Conservation (phyloP, 2,329 filamentous ascomycete species). For the Microcyclosporella mali region DNA sequence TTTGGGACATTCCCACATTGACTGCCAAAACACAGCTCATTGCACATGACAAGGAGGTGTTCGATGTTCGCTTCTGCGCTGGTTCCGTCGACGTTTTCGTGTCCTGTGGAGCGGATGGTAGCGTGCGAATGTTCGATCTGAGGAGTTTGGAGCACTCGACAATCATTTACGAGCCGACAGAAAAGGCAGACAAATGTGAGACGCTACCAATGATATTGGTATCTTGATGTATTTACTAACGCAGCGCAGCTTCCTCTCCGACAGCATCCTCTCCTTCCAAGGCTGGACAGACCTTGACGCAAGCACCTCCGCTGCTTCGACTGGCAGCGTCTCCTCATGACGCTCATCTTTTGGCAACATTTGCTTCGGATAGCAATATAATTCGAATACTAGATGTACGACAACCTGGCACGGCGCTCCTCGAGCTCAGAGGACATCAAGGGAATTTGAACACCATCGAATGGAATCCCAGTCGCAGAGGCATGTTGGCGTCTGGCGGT, state of each 20-base stretch:
- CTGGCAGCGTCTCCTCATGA: constrained; percentile 91
- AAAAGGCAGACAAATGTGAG: constrained; percentile 60
- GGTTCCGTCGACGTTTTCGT: constrained; percentile 99
- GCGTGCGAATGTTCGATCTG: constrained; percentile 97
- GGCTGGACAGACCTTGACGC: constrained; percentile 62
- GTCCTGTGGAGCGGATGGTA: constrained; percentile 93
- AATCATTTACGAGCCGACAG: constrained; percentile 96
- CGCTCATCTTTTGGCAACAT: constrained; percentile 91
- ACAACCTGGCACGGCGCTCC: constrained; percentile 87
- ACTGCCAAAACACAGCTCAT: constrained; percentile 98
- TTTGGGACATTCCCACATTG: constrained; percentile 97
- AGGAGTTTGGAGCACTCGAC: constrained; percentile 95
- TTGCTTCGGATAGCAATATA: constrained; percentile 84
- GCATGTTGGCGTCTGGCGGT: constrained; percentile 81
- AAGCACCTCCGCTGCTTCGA: constrained; percentile 62
- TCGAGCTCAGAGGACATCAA: constrained; percentile 85
- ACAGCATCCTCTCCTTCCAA: constrained; percentile 63
- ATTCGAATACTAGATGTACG: constrained; percentile 94
- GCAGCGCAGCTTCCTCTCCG: constrained; percentile 33
- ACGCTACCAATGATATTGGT: not conserved
- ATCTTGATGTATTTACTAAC: not conserved
- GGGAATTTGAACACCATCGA: constrained; percentile 87
- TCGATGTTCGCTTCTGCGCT: constrained; percentile 95
- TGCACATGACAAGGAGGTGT: constrained; percentile 98
- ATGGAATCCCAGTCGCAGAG: constrained; percentile 83